These are phyloP conservation scores for Dissoconium aciculare DNA, from an alignment of 2,329 filamentous ascomycete species.

Conservation along the genomic window DNA sequence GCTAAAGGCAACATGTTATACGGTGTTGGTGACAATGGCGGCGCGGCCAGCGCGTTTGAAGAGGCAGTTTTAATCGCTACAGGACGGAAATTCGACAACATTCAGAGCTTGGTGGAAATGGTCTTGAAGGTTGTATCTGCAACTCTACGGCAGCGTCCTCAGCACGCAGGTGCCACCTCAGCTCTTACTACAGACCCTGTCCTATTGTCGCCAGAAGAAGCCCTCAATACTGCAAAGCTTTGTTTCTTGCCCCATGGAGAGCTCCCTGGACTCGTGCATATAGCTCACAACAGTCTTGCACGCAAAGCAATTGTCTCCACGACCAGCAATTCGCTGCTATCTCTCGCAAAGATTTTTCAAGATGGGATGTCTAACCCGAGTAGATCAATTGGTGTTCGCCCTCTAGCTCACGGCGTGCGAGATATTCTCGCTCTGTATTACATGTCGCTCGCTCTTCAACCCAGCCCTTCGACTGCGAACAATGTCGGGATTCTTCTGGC, in stretches of 20 bases:
- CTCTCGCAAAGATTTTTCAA: conserved; percentile 93
- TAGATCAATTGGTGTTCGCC: conserved; percentile 14
- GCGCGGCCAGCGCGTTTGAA: conserved; percentile 79
- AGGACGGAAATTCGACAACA: conserved; percentile 52
- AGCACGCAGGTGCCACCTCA: conserved; percentile 16
- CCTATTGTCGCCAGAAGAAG: conserved; percentile 67
- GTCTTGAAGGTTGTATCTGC: conserved; percentile 54
- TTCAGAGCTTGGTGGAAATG: conserved; percentile 62
- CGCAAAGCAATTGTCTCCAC: conserved; percentile 74
- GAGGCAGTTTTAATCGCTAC: conserved; percentile 83
- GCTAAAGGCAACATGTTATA: conserved; percentile 99
- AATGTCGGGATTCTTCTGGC: conserved; percentile 97
- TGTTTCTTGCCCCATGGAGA: conserved; percentile 65
- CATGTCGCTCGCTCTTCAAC: conserved; percentile 80
- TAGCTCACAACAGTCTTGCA: conserved; percentile 50
- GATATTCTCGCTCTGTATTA: conserved; percentile 95
- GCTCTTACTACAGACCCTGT: conserved; percentile 43
- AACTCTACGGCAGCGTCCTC: conserved; percentile 13
- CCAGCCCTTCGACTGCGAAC: conserved; percentile 93
- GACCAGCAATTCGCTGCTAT: conserved; percentile 88
- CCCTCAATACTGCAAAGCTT: conserved; percentile 64
- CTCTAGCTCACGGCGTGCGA: conserved; percentile 56
- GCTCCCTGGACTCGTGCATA: conserved; percentile 62
- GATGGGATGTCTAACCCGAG: conserved; percentile 76
- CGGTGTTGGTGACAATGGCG: conserved; percentile 63